Evolutionary conservation across 2,329 filamentous ascomycete genomes (phyloP), one percentile per base, ranked within the genome.

Genomic region (Penicillium sp.): DNA sequence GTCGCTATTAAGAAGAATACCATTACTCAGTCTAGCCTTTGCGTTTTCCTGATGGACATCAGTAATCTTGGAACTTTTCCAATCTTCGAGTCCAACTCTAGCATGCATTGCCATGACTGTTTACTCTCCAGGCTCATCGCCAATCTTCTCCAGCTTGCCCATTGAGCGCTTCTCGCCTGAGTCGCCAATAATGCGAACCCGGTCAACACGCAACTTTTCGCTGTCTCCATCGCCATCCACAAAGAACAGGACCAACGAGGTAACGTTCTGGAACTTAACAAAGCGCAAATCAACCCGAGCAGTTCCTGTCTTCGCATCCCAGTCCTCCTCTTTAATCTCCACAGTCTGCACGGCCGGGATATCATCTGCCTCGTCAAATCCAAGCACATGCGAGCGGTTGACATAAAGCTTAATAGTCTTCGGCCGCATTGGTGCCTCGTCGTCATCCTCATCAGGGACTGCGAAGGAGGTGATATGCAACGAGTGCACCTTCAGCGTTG

Each of bases 201-300:
- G 68, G 58, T 82, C 79, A 39, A 99, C 75, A 55, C 95, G 87
- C 56, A 95, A 88, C 80, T 90, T 93, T 72, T 98, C 93, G 44
- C 88, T 85, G 51, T 91, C 88, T 19, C 87, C 88, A 53, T 93
- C 90, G 2, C 92, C 93, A 71, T 96, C 88, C 53, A 90, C 90
- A 33, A 99, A 87, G 73, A 97, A 99, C 11, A 99, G 67, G 19
- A 96, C 89, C 67, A 99, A 72, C 60, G 88, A 95, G 58, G 86
- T 89, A 53, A 97, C 90, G 71, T 92, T 96, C 78, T 98, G 95
- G 81, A 98, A 99, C 79, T 97, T 97, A 77, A 99, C 95, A 70
- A 93, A 97, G 14, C 93, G 90, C 67, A 98, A 78, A 45, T 83
- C 77, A 53, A 93, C 78, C 67, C 82, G 90, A 14, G 86, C 89